phyloP scores from a whole-genome alignment of 805 yeast species.

The Pichia scutulata region DNA sequence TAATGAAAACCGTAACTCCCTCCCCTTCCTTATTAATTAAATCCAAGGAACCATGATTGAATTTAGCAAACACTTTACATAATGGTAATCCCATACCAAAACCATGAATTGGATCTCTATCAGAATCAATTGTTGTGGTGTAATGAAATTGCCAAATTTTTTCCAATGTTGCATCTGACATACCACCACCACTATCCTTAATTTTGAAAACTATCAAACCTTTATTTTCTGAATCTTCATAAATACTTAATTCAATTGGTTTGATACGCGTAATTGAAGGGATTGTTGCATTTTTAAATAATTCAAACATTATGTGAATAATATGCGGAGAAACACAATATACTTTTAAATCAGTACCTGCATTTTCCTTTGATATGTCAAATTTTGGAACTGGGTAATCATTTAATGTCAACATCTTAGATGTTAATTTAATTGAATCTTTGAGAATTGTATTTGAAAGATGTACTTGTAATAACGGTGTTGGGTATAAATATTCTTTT shows the following conservation, averaged over 20 bases:
- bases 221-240: constrained; percentile 5
- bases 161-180: constrained; percentile 13
- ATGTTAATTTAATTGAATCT: constrained; percentile 18
- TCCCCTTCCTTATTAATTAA: constrained; percentile 16
- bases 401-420: constrained; percentile 19
- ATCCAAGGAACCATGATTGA: constrained; percentile 21
- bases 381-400: constrained; percentile 27
- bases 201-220: constrained; percentile 14
- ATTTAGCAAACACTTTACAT: constrained; percentile 22
- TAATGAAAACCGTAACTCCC: constrained; percentile 21
- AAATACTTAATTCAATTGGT: constrained; percentile 15
- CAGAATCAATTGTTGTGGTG: constrained; percentile 18
- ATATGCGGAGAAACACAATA: constrained; percentile 25
- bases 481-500: constrained; percentile 17
- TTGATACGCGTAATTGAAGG: constrained; percentile 20
- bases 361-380: neutral
- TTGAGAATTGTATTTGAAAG: constrained; percentile 12
- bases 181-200: constrained; percentile 27
- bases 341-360: constrained; percentile 4
- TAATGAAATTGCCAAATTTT: constrained; percentile 28
- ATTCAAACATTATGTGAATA: constrained; percentile 25
- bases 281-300: constrained; percentile 25
- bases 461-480: constrained; percentile 12
- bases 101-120: constrained; percentile 25
- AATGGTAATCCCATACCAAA: constrained; percentile 30